Base-by-base conservation (phyloP, 768 basidiomycete genomes). In the Pluteus cervinus region DNA sequence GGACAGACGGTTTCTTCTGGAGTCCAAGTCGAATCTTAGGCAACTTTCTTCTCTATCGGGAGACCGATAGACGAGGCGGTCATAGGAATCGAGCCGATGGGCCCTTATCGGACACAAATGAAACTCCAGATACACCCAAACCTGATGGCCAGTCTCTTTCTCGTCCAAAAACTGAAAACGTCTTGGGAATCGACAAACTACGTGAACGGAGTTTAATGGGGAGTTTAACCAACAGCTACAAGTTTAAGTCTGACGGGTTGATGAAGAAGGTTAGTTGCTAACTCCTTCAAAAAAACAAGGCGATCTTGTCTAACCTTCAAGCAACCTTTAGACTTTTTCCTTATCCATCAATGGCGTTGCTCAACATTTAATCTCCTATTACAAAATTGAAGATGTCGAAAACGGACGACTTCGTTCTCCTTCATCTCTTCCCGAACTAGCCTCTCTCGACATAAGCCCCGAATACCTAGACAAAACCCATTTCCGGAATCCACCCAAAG, bases 1-100 rank as follows among this genome's bases (percentile, higher is more conserved):
- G 92, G 88, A 98, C 93, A 2, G 93, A 98, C 62, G 91, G 92
- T n/a, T 82, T 87, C 56, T 85, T 86, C 56, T 96, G 93, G 93
- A 87, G 84, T 48, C 93, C 93, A 0, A 86, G 82, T 47, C 71
- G 93, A 41, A 96, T 96, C 18, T 66, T 96, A 41, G 89, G 89
- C 50, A 97, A 97, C 59, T 98, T 96, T 55, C 68, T 98, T 51
- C 79, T 94, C 44, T 97, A 97, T 62, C 83, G 92, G 45, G 89
- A 96, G 63, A 90, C 88, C 5, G 89, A 92, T 58, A 90, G 89
- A 61, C 68, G 80, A 36, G 81, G 80, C 14, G 75, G 79, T 11
- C 79, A 80, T 56, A 65, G 79, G 38, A 71, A 68, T 36, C 70
- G 76, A 41, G 46, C 56, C 5, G 68, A 68, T 24, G 42, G 51